Evolutionary conservation across 108 stramenopile genomes (phyloP), one percentile per base, ranked within the genome.

Genomic region (Nannochloropsis granulata): DNA sequence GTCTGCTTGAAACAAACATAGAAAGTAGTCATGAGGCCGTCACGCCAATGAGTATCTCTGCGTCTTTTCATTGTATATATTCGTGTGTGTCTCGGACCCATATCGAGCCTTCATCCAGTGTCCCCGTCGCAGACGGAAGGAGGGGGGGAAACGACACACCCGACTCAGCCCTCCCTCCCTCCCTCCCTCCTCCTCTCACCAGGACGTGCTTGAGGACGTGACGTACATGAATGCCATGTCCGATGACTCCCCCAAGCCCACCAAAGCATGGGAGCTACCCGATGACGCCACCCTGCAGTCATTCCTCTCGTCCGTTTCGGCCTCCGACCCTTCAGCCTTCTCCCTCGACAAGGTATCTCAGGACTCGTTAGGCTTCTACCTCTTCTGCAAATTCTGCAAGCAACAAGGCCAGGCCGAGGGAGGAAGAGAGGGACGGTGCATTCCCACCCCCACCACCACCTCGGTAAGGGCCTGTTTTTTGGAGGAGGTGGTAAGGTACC

Each of bases 131-230:
- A 34, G 34, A 34, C 34, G 34, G 34, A 34, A 34, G 34, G 5
- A 5, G 34, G 34, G 34, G 34, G 34, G 34, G 34, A 5, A 34
- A 34, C 34, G 34, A 34, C 5, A 34, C 1, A 34, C 34, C 34
- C 34, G 34, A 3, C 34, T 34, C 34, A 34, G 2, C n/a, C 56
- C 56, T 71, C 56, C 11, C 11, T 11, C 56, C 7, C 56, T 71
- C 56, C 56, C 11, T 71, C 34, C 34, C 34, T 34, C 34, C 5
- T 34, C 34, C 34, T 34, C 34, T 5, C 34, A 34, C 34, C 88
- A 89, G 85, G 88, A 89, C 24, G 88, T 87, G 13, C 87, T 89
- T 42, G 88, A 89, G 78, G 88, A 89, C 78, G 88, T 84, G 34
- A 87, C 87, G 25, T 89, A 88, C 85, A 81, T 89, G 45, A 87